These are phyloP conservation scores for Umbellularia californica DNA, from an alignment of 164 flowering plant genomes.

Conservation along the genomic window DNA sequence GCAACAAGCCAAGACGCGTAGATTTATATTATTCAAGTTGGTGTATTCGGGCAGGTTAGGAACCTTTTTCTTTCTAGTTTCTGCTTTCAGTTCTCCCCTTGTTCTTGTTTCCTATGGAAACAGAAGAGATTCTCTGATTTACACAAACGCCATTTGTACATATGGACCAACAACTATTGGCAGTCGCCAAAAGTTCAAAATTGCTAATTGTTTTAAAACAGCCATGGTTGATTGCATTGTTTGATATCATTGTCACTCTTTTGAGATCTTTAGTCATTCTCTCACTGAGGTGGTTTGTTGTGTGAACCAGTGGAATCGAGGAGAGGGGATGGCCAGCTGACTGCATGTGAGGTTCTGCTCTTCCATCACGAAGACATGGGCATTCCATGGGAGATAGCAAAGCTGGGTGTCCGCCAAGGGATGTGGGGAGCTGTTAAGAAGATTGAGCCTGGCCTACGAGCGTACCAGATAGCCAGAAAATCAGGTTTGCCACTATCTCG, in stretches of 20 bases:
- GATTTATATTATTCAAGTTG: slow-evolving; percentile 77
- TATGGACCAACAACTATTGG: too few relatives aligned
- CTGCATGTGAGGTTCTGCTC: slow-evolving; percentile 69
- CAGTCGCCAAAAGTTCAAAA: too few relatives aligned
- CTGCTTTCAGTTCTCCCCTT: too few relatives aligned
- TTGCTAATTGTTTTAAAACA: too few relatives aligned
- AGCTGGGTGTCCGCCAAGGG: slow-evolving; percentile 69
- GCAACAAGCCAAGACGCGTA: slow-evolving; percentile 65
- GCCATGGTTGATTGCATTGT: too few relatives aligned
- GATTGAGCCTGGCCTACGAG: slow-evolving; percentile 58
- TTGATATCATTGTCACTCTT: too few relatives aligned
- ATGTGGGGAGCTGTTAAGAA: slow-evolving; percentile 83
- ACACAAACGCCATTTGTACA: too few relatives aligned
- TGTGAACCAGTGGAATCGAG: slow-evolving; percentile 53
- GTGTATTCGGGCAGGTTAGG: slow-evolving; percentile 60
- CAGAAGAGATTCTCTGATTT: too few relatives aligned
- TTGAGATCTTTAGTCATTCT: too few relatives aligned
- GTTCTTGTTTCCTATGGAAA: too few relatives aligned
- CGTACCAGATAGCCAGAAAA: slow-evolving; percentile 48
- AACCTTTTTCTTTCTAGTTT: background rate
- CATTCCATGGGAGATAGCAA: slow-evolving; percentile 74
- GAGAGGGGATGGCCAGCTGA: slow-evolving; percentile 47
- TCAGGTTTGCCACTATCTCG: slow-evolving; percentile 41
- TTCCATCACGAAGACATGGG: slow-evolving; percentile 88
- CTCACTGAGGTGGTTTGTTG: background rate